Evolutionary conservation across 345 rosid species (phyloP).

Genomic region (Populus nigra): DNA sequence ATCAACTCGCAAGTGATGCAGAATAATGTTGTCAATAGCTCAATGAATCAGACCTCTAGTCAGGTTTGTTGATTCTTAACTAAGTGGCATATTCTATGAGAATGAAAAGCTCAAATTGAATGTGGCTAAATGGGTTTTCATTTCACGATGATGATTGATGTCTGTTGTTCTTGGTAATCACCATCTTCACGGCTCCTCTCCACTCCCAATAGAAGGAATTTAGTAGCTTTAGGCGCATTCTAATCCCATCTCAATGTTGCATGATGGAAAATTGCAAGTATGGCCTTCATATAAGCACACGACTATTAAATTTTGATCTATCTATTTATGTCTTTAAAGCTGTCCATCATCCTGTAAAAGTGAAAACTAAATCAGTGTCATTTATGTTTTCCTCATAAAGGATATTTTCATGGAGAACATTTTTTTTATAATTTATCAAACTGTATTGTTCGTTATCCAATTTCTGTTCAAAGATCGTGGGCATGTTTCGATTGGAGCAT

Average conservation of each 20-base stretch:
- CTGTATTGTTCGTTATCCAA: background rate
- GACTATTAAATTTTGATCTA: background rate
- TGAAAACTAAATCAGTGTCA: background rate
- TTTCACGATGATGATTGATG: background rate
- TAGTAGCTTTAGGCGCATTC: background rate
- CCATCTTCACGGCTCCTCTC: background rate
- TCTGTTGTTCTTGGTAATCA: background rate
- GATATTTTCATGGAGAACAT: background rate
- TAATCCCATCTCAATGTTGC: background rate
- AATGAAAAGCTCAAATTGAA: background rate
- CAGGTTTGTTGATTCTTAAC: constrained; percentile 39
- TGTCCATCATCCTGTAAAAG: background rate
- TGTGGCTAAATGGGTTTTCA: background rate
- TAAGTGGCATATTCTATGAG: background rate
- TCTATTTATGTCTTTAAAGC: background rate
- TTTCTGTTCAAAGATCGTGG: background rate
- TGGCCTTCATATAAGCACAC: background rate
- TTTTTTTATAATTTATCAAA: background rate
- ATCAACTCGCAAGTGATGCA: constrained; percentile 35
- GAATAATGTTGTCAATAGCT: constrained; percentile 31
- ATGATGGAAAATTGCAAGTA: background rate
- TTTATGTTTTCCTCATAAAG: background rate
- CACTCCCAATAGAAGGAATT: background rate
- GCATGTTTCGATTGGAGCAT: background rate
- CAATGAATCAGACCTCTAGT: constrained; percentile 33